Percentiles rank a stretch among this genome's conserved stretches.
These are phyloP conservation scores for Chlorella sp. DNA, from an alignment of 139 green algal species.

Conservation along the genomic window DNA sequence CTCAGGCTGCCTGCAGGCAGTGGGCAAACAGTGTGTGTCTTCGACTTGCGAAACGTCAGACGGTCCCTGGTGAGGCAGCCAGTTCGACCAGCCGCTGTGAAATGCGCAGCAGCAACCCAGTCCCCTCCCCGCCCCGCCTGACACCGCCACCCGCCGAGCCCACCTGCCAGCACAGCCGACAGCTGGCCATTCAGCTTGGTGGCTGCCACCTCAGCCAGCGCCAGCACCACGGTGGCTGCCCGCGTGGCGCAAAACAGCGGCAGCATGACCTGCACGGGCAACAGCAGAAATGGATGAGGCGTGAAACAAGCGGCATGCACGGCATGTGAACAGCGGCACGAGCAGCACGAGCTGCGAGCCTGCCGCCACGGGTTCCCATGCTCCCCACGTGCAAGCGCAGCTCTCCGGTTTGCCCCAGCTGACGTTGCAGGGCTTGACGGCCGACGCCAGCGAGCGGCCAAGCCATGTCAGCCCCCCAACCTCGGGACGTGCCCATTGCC, in stretches of 20 bases:
- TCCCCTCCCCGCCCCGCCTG: no score
- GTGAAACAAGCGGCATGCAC: neutral
- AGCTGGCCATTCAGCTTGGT: neutral
- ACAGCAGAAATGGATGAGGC: neutral
- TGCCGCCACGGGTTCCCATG: neutral
- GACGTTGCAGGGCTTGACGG: neutral
- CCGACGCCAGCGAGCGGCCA: no score
- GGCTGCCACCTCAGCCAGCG: slow-evolving; percentile 20
- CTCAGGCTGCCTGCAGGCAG: neutral
- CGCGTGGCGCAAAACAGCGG: slow-evolving; percentile 20
- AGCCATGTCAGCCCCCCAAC: no score
- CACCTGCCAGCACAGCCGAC: no score
- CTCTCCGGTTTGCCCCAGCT: neutral
- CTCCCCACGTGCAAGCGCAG: neutral
- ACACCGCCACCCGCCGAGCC: no score
- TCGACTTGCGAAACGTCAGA: neutral
- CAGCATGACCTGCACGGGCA: slow-evolving; percentile 14
- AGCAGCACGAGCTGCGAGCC: neutral
- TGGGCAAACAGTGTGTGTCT: neutral
- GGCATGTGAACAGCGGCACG: neutral
- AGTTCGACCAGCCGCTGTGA: no score
- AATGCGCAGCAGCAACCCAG: no score
- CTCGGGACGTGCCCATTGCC: no score
- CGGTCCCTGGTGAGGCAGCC: no score
- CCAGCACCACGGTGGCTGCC: slow-evolving; percentile 16